Conservation (phyloP, 768 basidiomycete genomes). For the Boletellus ananas region DNA sequence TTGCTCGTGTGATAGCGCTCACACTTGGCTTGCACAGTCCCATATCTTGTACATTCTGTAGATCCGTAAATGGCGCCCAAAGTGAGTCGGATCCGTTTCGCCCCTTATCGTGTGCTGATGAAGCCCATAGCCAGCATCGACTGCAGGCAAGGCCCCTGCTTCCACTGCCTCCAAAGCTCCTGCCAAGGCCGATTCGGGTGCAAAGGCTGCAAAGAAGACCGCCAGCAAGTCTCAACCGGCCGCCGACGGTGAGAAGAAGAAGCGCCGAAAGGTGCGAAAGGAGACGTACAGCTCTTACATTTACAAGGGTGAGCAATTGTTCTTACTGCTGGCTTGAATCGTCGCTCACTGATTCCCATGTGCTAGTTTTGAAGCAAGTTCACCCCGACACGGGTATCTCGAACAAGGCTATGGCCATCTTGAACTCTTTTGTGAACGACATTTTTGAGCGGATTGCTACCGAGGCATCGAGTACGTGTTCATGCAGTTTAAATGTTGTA, state of each 20-base stretch:
- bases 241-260: constrained; percentile 71
- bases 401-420: constrained; percentile 82
- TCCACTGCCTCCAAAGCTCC: constrained; percentile 61
- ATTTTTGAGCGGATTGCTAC: constrained; percentile 80
- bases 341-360: background rate
- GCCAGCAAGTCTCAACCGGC: constrained; percentile 51
- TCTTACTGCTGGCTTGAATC: background rate
- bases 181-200: constrained; percentile 39
- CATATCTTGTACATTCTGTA: constrained; percentile 33
- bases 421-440: constrained; percentile 82
- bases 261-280: constrained; percentile 74
- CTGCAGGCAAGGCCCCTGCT: constrained; percentile 39
- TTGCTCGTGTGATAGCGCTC: constrained; percentile 7
- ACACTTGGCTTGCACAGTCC: constrained; percentile 15
- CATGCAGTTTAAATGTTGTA: background rate
- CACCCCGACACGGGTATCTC: constrained; percentile 94
- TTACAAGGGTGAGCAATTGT: constrained; percentile 58
- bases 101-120: constrained; percentile 12
- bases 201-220: constrained; percentile 58
- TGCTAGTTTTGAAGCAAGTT: constrained; percentile 78
- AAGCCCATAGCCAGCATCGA: constrained; percentile 38
- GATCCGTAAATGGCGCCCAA: constrained; percentile 35
- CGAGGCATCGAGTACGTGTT: constrained; percentile 61
- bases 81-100: constrained; percentile 21
- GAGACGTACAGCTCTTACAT: constrained; percentile 86